Evolutionary conservation across 106 monocot species (phyloP), one percentile per base, ranked within the genome.

Genomic region (Narthecium ossifragum): DNA sequence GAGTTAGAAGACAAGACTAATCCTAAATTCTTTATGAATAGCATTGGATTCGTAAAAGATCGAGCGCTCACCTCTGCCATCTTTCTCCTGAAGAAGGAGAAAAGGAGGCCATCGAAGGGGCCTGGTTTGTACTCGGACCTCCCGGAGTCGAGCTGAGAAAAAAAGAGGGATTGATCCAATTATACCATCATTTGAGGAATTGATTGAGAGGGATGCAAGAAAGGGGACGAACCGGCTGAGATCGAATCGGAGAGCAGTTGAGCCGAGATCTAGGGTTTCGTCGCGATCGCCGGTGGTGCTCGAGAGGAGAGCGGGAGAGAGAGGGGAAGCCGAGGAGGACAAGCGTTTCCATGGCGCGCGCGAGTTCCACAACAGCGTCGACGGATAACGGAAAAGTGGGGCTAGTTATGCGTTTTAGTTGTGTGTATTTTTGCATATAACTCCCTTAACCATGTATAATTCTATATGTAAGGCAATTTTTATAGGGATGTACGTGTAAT

Each of bases 61-160:
- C 37, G 56, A 61, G 37, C n/a, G n/a, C 73, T 80, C 58, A 86
- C 82, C 82, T 86, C 75, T 64, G 75, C 86, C 82, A 86, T 81
- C 64, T 78, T 86, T 28, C 41, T 48, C 65, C 86, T 78, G 27
- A 86, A 86, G 49, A 86, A 86, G 14, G 31, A 12, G 30, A 75
- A 64, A 1, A 86, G 50, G 15, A 82, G 8, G 36, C 65, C 65
- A 50, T 86, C 82, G 8, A 82, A 23, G 22, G 59, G 50, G 3
- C 78, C 75, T 5, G 68, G 71, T 39, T 72, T 72, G 71, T 82
- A 78, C 48, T 82, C 72, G 11, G 46, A 10, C 31, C 40, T 63
- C 20, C 20, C 2, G 13, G 34, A 46, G 57, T 53, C 69, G 30
- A 61, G 62, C 72, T 2, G 36, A 46, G 17, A 23, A 43, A 41